Conservation (phyloP, 2,329 filamentous ascomycete species). For the Neofusicoccum kwambonambiense region DNA sequence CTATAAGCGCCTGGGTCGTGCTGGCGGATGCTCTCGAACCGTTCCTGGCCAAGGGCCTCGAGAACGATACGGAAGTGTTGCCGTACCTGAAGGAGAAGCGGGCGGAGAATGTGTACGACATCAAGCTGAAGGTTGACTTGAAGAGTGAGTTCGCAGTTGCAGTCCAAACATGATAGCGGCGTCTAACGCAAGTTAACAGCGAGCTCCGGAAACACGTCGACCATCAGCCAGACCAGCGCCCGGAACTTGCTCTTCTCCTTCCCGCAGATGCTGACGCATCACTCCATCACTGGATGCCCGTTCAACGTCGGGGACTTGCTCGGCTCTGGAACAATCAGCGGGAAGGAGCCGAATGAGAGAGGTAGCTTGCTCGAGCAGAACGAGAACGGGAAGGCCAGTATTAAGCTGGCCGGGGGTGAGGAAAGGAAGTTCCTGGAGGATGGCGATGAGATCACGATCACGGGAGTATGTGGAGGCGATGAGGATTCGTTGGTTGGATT, state of each 20-base stretch:
- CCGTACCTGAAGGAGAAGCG: slow-evolving; percentile 65
- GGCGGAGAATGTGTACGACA: slow-evolving; percentile 63
- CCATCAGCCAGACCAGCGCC: slow-evolving; percentile 59
- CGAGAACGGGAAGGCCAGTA: slow-evolving; percentile 63
- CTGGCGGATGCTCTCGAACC: slow-evolving; percentile 72
- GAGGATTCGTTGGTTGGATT: slow-evolving; percentile 68
- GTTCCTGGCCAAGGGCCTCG: slow-evolving; percentile 57
- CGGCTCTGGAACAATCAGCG: slow-evolving; percentile 77
- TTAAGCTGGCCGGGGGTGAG: slow-evolving; percentile 63
- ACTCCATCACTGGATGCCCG: slow-evolving; percentile 72
- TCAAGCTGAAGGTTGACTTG: slow-evolving; percentile 66
- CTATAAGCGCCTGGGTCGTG: slow-evolving; percentile 77
- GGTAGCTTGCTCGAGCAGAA: slow-evolving; percentile 74
- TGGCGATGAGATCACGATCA: slow-evolving; percentile 67
- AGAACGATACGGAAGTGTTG: slow-evolving; percentile 55
- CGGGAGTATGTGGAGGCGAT: slow-evolving; percentile 62
- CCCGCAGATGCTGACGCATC: slow-evolving; percentile 78
- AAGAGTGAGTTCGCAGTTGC: slow-evolving; percentile 38
- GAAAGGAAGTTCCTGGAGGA: slow-evolving; percentile 71
- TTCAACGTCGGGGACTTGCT: slow-evolving; percentile 73
- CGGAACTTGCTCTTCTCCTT: slow-evolving; percentile 77
- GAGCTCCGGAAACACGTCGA: slow-evolving; percentile 52
- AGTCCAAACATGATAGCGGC: background rate
- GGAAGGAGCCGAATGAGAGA: slow-evolving; percentile 55
- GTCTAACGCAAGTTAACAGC: slow-evolving; percentile 31